A percentile compares a stretch with the other conserved stretches of the same genome.
These are phyloP conservation scores for Aschersonia sp. DNA, from an alignment of 2,329 filamentous ascomycete species.

Conservation along the genomic window DNA sequence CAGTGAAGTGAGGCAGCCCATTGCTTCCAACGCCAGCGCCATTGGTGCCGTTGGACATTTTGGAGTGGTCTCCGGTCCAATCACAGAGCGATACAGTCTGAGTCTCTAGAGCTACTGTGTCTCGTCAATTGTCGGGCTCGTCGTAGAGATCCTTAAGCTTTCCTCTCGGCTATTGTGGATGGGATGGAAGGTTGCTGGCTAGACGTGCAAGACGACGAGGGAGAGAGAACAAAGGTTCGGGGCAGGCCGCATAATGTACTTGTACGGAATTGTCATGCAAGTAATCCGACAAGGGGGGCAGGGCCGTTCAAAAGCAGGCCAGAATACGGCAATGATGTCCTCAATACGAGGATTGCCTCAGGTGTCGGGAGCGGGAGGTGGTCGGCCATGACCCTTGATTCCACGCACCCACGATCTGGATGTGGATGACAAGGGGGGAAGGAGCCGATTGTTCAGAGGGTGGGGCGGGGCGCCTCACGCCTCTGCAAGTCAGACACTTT, in stretches of 20 bases:
- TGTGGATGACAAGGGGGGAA: background rate
- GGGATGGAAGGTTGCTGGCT: background rate
- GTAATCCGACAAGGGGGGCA: background rate
- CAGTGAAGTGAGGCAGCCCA: conserved; percentile 16
- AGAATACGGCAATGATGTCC: background rate
- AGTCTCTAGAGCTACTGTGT: too few species aligned
- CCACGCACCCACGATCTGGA: background rate
- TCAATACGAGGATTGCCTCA: background rate
- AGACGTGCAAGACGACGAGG: background rate
- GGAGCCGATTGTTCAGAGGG: background rate
- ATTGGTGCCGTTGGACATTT: conserved; percentile 10
- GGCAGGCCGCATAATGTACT: background rate
- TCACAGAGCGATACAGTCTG: too few species aligned
- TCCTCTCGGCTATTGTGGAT: too few species aligned
- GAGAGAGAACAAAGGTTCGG: background rate
- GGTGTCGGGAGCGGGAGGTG: background rate
- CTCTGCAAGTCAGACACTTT: background rate
- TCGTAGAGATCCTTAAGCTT: too few species aligned
- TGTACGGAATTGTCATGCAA: background rate
- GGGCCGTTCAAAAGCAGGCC: background rate
- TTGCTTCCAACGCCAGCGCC: conserved; percentile 12
- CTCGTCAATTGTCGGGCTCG: too few species aligned
- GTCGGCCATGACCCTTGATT: background rate
- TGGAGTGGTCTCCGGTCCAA: background rate
- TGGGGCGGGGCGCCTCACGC: background rate